Conservation (phyloP, 2,329 filamentous ascomycete genomes). For the Trichoderma guizhouense region DNA sequence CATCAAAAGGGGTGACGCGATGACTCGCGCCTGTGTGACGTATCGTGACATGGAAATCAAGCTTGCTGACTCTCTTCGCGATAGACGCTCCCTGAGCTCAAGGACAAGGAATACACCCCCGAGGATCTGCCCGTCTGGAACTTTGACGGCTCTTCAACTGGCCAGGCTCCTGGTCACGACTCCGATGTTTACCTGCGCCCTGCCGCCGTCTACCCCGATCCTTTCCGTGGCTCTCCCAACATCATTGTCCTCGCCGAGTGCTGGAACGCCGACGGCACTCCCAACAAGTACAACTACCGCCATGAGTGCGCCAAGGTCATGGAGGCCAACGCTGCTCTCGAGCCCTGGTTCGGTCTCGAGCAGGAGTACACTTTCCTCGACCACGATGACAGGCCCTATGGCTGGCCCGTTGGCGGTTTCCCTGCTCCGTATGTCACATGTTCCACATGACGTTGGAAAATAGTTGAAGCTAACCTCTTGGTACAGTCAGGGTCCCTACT, state of each 20-base stretch:
- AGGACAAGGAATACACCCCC: slow-evolving; percentile 44
- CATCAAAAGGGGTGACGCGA: slow-evolving; percentile 1
- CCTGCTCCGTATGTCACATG: slow-evolving; percentile 59
- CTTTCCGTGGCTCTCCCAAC: slow-evolving; percentile 86
- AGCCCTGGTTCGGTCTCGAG: slow-evolving; percentile 97
- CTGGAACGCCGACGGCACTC: slow-evolving; percentile 88
- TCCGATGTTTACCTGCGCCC: slow-evolving; percentile 96
- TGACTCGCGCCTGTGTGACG: neutral
- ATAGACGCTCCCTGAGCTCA: slow-evolving; percentile 47
- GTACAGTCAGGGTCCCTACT: slow-evolving; percentile 41
- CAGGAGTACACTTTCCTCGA: slow-evolving; percentile 88
- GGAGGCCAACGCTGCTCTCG: slow-evolving; percentile 75
- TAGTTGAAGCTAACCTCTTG: slow-evolving; percentile 20
- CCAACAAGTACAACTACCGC: slow-evolving; percentile 98
- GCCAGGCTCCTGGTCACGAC: slow-evolving; percentile 90
- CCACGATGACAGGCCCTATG: slow-evolving; percentile 80
- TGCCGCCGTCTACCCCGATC: slow-evolving; percentile 83
- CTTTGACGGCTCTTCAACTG: slow-evolving; percentile 78
- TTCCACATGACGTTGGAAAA: neutral
- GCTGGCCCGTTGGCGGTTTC: slow-evolving; percentile 68
- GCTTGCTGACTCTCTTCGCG: neutral
- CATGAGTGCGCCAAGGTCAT: slow-evolving; percentile 88
- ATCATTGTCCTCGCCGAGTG: slow-evolving; percentile 92
- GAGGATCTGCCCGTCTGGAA: slow-evolving; percentile 55
- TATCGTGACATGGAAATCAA: neutral